Percentiles rank a stretch among this genome's conserved stretches.
These are phyloP conservation scores for Xylaria intraflava DNA, from an alignment of 495 filamentous ascomycete species.

Conservation along the genomic window DNA sequence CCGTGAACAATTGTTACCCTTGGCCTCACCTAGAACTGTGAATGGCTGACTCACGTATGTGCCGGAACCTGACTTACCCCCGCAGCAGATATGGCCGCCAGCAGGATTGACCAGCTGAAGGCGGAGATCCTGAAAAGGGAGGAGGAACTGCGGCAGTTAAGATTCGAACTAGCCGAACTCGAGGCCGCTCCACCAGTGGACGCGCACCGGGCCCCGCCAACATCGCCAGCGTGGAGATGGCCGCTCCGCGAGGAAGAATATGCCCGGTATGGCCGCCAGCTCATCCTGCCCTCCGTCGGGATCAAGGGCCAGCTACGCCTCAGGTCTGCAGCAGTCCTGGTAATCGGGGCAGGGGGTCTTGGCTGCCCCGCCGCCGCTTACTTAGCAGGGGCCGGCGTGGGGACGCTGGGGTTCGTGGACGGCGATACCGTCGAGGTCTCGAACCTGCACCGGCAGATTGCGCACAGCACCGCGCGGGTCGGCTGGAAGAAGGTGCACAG, in stretches of 20 bases:
- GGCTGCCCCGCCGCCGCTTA: constrained; percentile 91
- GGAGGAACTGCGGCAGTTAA: constrained; percentile 27
- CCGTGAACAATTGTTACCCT: too few species aligned
- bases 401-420: constrained; percentile 77
- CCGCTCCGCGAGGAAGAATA: constrained; percentile 64
- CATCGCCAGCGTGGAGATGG: constrained; percentile 41
- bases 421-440: constrained; percentile 82
- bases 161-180: constrained; percentile 29
- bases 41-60: neutral
- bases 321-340: constrained; percentile 60
- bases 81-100: constrained; percentile 14
- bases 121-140: constrained; percentile 28
- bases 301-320: constrained; percentile 75
- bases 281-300: constrained; percentile 83
- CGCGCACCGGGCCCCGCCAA: constrained; percentile 1
- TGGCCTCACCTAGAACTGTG: too few species aligned
- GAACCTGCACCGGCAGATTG: constrained; percentile 89
- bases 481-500: constrained; percentile 79
- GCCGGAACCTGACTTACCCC: neutral
- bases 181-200: constrained; percentile 15
- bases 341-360: constrained; percentile 88
- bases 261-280: constrained; percentile 80
- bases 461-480: constrained; percentile 63
- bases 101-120: constrained; percentile 22
- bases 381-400: constrained; percentile 79